Evolutionary conservation across 257 asterid species (phyloP).

Genomic region (Anisodus tanguticus): DNA sequence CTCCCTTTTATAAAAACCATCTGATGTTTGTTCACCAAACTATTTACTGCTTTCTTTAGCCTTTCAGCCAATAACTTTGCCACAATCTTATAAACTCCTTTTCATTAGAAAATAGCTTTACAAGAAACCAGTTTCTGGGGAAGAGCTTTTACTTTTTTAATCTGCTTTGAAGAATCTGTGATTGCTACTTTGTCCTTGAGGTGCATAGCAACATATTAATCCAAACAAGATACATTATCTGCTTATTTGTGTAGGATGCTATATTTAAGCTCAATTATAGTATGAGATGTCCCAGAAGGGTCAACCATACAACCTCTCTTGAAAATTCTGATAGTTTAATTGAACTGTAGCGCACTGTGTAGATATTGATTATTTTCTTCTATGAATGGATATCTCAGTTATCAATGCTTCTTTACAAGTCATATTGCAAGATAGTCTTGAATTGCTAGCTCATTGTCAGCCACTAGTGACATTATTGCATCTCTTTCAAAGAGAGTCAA

Average conservation of each 20-base stretch:
- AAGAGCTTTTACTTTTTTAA: constrained; percentile 2
- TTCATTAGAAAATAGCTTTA: background rate
- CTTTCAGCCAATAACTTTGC: too few relatives aligned
- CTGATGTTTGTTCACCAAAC: too few relatives aligned
- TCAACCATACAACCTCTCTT: constrained; percentile 13
- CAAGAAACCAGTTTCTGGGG: background rate
- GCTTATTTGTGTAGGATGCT: constrained; percentile 18
- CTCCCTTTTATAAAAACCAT: too few relatives aligned
- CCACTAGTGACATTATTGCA: constrained; percentile 22
- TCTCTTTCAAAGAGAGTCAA: constrained; percentile 75
- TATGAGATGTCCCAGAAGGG: background rate
- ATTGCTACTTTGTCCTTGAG: constrained; percentile 25
- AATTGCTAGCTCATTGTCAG: background rate
- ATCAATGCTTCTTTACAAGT: background rate
- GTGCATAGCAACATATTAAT: background rate
- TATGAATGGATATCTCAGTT: constrained; percentile 6
- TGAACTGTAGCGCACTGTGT: background rate
- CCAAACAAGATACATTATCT: constrained; percentile 13
- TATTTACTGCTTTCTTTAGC: too few relatives aligned
- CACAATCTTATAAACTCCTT: background rate
- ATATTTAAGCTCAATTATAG: constrained; percentile 19
- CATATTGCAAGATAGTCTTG: background rate
- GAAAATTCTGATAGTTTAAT: constrained; percentile 11
- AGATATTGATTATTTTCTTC: constrained; percentile 20
- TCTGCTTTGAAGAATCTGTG: constrained; percentile 12